Conservation (phyloP, 1,284 basidiomycete species). For the Ganoderma resinaceum region DNA sequence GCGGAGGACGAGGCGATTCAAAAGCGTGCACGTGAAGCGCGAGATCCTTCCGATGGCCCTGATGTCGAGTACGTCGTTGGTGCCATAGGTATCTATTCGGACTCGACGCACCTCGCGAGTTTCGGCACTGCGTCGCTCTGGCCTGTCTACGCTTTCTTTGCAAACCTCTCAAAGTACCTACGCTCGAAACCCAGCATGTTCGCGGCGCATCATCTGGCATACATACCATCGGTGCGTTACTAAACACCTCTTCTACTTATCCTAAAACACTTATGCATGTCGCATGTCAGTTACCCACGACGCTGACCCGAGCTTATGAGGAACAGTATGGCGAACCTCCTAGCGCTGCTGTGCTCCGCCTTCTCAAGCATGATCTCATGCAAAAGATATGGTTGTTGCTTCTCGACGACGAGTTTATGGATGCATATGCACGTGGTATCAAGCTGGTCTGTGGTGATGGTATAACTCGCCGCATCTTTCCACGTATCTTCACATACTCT, state of each 20-base stretch:
- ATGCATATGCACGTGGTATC: slow-evolving; percentile 4
- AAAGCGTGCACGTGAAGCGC: slow-evolving; percentile 5
- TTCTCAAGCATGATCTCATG: slow-evolving; percentile 36
- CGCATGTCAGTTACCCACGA: not conserved
- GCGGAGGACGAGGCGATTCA: slow-evolving; percentile 24
- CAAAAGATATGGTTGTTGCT: slow-evolving; percentile 35
- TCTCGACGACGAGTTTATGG: slow-evolving; percentile 31
- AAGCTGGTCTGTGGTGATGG: slow-evolving; percentile 6
- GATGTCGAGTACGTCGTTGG: slow-evolving; percentile 31
- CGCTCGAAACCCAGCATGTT: slow-evolving; percentile 27
- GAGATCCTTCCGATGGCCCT: slow-evolving; percentile 18
- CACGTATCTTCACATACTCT: slow-evolving; percentile 9
- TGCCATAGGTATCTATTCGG: slow-evolving; percentile 31
- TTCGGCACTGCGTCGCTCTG: slow-evolving; percentile 31
- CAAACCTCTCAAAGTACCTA: slow-evolving; percentile 34
- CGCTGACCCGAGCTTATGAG: not conserved
- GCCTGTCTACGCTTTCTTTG: slow-evolving; percentile 26
- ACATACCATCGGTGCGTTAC: slow-evolving; percentile 28
- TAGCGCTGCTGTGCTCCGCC: slow-evolving; percentile 20
- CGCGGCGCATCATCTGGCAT: slow-evolving; percentile 36
- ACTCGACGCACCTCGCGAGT: slow-evolving; percentile 17
- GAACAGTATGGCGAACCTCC: not conserved
- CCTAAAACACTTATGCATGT: too few relatives aligned
- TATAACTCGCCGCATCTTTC: slow-evolving; percentile 2
- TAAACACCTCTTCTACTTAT: not conserved